Percentiles rank a stretch among this genome's conserved stretches.
These are phyloP conservation scores for Echria macrotheca DNA, from an alignment of 495 filamentous ascomycete species.

Conservation along the genomic window DNA sequence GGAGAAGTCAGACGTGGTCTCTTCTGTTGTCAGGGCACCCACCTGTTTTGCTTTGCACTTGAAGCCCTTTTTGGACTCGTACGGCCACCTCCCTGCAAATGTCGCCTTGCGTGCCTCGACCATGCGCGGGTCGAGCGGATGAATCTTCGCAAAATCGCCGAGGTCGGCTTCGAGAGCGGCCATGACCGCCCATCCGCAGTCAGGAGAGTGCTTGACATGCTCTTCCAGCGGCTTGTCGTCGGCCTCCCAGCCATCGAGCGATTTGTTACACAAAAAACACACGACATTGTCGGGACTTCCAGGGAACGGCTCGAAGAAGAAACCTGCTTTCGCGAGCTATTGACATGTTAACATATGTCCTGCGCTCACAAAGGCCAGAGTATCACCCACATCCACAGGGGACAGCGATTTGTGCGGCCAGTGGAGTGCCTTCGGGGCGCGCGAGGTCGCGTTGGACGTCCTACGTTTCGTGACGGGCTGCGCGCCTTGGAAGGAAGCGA, in stretches of 20 bases:
- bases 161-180: slow-evolving; percentile 61
- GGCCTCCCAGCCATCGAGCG: slow-evolving; percentile 84
- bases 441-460: slow-evolving; percentile 57
- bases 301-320: slow-evolving; percentile 74
- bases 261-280: slow-evolving; percentile 77
- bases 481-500: slow-evolving; percentile 65
- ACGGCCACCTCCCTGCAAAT: slow-evolving; percentile 76
- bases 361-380: background rate
- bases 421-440: slow-evolving; percentile 49
- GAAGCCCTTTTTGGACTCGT: slow-evolving; percentile 84
- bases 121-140: slow-evolving; percentile 67
- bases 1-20: slow-evolving; percentile 19
- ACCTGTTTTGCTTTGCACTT: slow-evolving; percentile 83
- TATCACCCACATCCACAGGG: slow-evolving; percentile 54
- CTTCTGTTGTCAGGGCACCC: slow-evolving; percentile 14
- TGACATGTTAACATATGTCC: too few relatives aligned
- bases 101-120: slow-evolving; percentile 72
- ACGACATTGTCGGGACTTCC: slow-evolving; percentile 77
- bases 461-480: slow-evolving; percentile 52
- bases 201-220: slow-evolving; percentile 72
- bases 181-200: slow-evolving; percentile 85
- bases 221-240: slow-evolving; percentile 75
- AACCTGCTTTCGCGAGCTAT: slow-evolving; percentile 83
- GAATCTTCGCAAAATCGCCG: slow-evolving; percentile 59
- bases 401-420: slow-evolving; percentile 73